A percentile compares a stretch with the other conserved stretches of the same genome.
phyloP scores from a whole-genome alignment of 106 monocot genomes.

The Hemerocallis citrina region DNA sequence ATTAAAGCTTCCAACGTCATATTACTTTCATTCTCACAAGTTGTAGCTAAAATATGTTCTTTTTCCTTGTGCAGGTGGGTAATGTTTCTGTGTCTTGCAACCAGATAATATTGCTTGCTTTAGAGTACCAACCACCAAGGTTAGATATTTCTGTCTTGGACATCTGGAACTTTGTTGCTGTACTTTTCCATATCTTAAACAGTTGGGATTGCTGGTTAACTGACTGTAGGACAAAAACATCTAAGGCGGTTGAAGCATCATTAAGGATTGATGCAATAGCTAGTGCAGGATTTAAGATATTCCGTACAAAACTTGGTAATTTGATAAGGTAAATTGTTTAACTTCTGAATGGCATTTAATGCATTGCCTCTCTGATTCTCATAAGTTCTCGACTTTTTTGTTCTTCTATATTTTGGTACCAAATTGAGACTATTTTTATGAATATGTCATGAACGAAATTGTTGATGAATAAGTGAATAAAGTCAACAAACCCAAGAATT shows the following conservation, averaged over 20 bases:
- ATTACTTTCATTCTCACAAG: too few species aligned
- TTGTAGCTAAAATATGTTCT: constrained; percentile 1
- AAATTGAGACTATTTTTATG: too few species aligned
- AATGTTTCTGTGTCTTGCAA: constrained; percentile 79
- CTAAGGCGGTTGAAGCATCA: constrained; percentile 88
- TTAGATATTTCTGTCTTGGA: constrained; percentile 11
- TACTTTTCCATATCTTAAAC: neutral
- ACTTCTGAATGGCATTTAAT: neutral
- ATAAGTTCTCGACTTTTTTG: neutral
- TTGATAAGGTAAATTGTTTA: constrained; percentile 57
- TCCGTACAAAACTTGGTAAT: constrained; percentile 83
- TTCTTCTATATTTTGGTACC: too few species aligned
- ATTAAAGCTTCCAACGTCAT: too few species aligned
- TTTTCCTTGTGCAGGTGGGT: constrained; percentile 49
- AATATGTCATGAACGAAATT: too few species aligned
- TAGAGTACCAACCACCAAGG: constrained; percentile 97
- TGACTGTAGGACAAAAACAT: constrained; percentile 58
- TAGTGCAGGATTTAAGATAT: constrained; percentile 98
- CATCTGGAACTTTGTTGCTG: neutral
- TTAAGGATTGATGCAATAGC: constrained; percentile 90
- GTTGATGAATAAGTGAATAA: too few species aligned
- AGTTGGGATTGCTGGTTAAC: neutral
- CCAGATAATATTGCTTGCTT: constrained; percentile 81
- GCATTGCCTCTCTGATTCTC: neutral
- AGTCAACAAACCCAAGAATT: too few species aligned